Evolutionary conservation across 176 grass and related monocot genomes (phyloP).

Genomic region (Oryza meyeriana): DNA sequence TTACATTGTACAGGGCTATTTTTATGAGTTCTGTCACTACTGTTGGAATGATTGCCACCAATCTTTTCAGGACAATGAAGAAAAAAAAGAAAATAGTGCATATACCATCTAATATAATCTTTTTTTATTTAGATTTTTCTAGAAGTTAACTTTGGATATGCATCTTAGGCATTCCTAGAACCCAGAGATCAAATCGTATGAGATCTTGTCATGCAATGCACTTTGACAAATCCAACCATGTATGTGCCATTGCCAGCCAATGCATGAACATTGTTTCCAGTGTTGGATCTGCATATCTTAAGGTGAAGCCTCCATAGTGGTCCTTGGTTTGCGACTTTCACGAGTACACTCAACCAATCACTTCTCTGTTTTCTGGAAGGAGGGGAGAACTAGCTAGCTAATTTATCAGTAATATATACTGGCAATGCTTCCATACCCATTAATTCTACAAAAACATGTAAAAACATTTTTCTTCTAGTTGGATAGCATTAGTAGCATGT

Average conservation of each 20-base stretch:
- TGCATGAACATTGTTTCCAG: constrained; percentile 67
- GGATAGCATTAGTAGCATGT: background rate
- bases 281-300: constrained; percentile 45
- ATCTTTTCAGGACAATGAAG: constrained; percentile 26
- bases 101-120: background rate
- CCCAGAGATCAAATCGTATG: constrained; percentile 26
- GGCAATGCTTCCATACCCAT: constrained; percentile 21
- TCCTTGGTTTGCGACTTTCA: constrained; percentile 23
- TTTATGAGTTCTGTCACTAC: constrained; percentile 22
- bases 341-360: constrained; percentile 40
- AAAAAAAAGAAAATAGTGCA: background rate
- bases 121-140: background rate
- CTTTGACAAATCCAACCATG: constrained; percentile 34
- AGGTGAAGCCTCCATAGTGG: constrained; percentile 35
- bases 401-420: background rate
- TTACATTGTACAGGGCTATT: constrained; percentile 49
- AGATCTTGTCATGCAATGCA: constrained; percentile 41
- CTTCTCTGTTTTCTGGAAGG: constrained; percentile 27
- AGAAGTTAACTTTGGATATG: background rate
- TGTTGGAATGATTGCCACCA: constrained; percentile 44
- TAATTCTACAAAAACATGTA: background rate
- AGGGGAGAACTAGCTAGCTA: background rate
- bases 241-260: constrained; percentile 16
- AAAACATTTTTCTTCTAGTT: background rate
- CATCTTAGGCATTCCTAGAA: constrained; percentile 14